Base-by-base conservation (phyloP, 176 grass and related monocot species). In the Oryza glumipatula region DNA sequence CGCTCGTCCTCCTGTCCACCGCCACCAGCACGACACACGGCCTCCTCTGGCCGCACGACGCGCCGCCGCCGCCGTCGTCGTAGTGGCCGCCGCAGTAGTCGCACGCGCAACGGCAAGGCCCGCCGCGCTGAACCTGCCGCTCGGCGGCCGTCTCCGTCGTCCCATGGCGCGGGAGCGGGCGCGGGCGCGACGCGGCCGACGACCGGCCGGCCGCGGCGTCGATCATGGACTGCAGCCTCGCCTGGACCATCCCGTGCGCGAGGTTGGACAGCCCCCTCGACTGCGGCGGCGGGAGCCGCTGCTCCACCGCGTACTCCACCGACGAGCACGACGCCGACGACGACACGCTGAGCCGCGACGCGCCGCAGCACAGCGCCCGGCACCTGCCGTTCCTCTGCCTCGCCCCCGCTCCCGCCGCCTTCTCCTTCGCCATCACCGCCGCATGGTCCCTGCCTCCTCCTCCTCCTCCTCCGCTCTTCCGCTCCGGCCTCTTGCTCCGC, bases 191-290 rank as follows among this genome's bases (percentile, higher is more conserved):
- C 9, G 23, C 43, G 10, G 43, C 3, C 38, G 21, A 10, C 9
- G 15, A 43, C 16, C 13, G 51, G 49, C 35, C 33, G n/a, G 68
- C 67, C 13, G 82, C 51, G 22, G 79, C 84, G 65, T 81, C 88
- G 70, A 83, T 85, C 69, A 91, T 91, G 78, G 81, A 87, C 72
- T 89, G 89, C 11, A 94, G 89, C 76, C 89, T 86, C 3, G 85
- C 93, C 88, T 98, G 89, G 64, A 94, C 93, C 93, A 94, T 79
- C 21, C 85, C 91, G 66, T 95, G 95, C 12, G 82, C 85, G 72
- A 91, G 49, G 73, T 84, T 84, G 65, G 90, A 91, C 65, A 95
- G 64, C 84, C 81, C 74, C 7, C 77, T 76, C 14, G 43, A 9
- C 43, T 9, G 79, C 19, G 76, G 73, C 46, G 36, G 80, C 30